Evolutionary conservation across 129 eudicot genomes (phyloP).

Genomic region (Flaveria ramosissima): DNA sequence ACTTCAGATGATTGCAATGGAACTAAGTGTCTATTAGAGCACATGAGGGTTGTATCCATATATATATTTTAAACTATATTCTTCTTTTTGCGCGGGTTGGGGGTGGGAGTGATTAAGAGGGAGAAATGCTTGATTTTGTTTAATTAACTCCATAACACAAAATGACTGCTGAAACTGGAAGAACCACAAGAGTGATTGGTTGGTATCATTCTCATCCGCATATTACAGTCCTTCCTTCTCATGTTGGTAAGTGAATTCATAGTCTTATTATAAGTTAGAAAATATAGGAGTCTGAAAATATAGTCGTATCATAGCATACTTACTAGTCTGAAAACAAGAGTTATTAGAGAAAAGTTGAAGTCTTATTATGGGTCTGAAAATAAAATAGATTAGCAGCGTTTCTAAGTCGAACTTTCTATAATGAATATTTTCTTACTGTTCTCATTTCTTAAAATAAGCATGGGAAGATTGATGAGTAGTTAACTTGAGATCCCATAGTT

Average conservation of each 20-base stretch:
- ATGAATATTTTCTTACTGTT: background rate
- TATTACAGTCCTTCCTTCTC: slow-evolving; percentile 98
- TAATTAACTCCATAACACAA: slow-evolving; percentile 75
- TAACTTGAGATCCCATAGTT: slow-evolving; percentile 21
- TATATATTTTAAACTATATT: background rate
- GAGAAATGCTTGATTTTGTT: slow-evolving; percentile 29
- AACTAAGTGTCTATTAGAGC: slow-evolving; percentile 4
- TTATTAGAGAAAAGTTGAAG: slow-evolving; percentile 15
- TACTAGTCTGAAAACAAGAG: slow-evolving; percentile 8
- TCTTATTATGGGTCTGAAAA: slow-evolving; percentile 6
- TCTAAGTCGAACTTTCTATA: background rate
- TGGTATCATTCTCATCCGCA: slow-evolving; percentile 99
- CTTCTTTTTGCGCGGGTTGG: background rate
- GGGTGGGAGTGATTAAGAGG: background rate
- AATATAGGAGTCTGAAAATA: background rate
- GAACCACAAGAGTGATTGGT: slow-evolving; percentile 96
- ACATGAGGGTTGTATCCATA: background rate
- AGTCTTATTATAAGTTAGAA: background rate
- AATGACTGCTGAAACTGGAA: slow-evolving; percentile 83
- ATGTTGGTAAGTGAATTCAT: slow-evolving; percentile 76
- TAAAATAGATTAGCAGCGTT: background rate
- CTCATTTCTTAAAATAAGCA: slow-evolving; percentile 10
- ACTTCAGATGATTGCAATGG: slow-evolving; percentile 14
- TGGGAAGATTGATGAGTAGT: slow-evolving; percentile 5
- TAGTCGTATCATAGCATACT: background rate